phyloP scores from a whole-genome alignment of 2,329 filamentous ascomycete genomes.

The Coccinonectria pachysandricola region DNA sequence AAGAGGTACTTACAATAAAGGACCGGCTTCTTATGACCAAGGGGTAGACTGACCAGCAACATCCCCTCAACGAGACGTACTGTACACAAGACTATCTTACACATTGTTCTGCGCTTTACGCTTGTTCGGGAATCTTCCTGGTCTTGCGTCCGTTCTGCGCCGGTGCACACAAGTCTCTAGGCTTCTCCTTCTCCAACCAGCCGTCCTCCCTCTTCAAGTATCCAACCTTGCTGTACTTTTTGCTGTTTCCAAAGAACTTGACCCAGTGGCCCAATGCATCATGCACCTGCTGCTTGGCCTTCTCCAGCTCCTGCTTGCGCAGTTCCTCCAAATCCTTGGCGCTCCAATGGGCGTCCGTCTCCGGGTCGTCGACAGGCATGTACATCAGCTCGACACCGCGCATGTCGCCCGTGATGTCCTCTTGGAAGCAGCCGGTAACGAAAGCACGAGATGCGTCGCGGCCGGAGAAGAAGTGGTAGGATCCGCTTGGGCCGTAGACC shows the following conservation, averaged over 20 bases:
- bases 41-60: slow-evolving; percentile 2
- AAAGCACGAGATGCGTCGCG: slow-evolving; percentile 79
- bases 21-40: no score
- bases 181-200: slow-evolving; percentile 52
- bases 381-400: slow-evolving; percentile 83
- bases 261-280: slow-evolving; percentile 71
- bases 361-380: slow-evolving; percentile 51
- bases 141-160: slow-evolving; percentile 50
- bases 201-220: slow-evolving; percentile 52
- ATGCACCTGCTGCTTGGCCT: slow-evolving; percentile 55
- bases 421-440: slow-evolving; percentile 84
- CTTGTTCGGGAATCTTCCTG: slow-evolving; percentile 29
- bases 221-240: slow-evolving; percentile 76
- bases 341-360: slow-evolving; percentile 49
- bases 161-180: slow-evolving; percentile 56
- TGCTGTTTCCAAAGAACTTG: slow-evolving; percentile 66
- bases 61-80: slow-evolving; percentile 1
- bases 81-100: no score
- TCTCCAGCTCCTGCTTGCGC: slow-evolving; percentile 51
- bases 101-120: no score
- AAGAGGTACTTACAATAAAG: no score
- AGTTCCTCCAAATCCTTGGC: slow-evolving; percentile 41
- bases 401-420: slow-evolving; percentile 76
- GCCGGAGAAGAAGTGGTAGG: slow-evolving; percentile 80
- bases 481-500: slow-evolving; percentile 74